Evolutionary conservation across 2,329 filamentous ascomycete species (phyloP).

Genomic region (Clarireedia monteithiana): DNA sequence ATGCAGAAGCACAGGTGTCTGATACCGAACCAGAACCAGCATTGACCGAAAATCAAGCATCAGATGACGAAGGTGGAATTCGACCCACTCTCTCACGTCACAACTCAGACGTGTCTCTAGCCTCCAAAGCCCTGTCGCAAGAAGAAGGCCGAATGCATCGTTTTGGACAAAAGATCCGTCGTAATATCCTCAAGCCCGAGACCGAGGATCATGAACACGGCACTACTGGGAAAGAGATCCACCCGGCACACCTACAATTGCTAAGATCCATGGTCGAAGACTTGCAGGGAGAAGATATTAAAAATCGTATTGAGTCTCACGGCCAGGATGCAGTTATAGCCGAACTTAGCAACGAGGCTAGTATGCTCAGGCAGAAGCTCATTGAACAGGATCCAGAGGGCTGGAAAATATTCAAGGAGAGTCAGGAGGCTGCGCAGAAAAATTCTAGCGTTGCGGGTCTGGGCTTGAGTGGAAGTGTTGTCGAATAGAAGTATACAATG

Average conservation of each 20-base stretch:
- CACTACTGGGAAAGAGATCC: constrained; percentile 36
- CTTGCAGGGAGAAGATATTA: constrained; percentile 51
- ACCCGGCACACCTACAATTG: constrained; percentile 31
- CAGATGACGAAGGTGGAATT: constrained; percentile 34
- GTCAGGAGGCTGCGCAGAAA: constrained; percentile 37
- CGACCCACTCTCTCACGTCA: constrained; percentile 44
- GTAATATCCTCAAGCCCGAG: constrained; percentile 48
- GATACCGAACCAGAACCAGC: constrained; percentile 18
- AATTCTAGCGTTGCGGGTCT: constrained; percentile 18
- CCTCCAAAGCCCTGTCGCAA: constrained; percentile 53
- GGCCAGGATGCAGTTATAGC: constrained; percentile 52
- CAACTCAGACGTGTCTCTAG: constrained; percentile 60
- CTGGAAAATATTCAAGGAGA: constrained; percentile 55
- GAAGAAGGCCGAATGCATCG: constrained; percentile 67
- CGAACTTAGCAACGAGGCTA: constrained; percentile 42
- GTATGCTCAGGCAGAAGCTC: constrained; percentile 36
- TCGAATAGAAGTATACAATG: constrained; percentile 12
- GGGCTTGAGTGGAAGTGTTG: constrained; percentile 17
- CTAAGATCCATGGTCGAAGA: constrained; percentile 58
- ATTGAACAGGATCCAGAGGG: constrained; percentile 58
- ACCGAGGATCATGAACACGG: constrained; percentile 16
- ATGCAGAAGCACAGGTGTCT: constrained; percentile 13
- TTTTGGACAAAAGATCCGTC: constrained; percentile 57
- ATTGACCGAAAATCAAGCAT: constrained; percentile 24
- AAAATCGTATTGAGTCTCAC: constrained; percentile 40